These are phyloP conservation scores for Choiromyces venosus DNA, from an alignment of 495 filamentous ascomycete species.

Conservation along the genomic window DNA sequence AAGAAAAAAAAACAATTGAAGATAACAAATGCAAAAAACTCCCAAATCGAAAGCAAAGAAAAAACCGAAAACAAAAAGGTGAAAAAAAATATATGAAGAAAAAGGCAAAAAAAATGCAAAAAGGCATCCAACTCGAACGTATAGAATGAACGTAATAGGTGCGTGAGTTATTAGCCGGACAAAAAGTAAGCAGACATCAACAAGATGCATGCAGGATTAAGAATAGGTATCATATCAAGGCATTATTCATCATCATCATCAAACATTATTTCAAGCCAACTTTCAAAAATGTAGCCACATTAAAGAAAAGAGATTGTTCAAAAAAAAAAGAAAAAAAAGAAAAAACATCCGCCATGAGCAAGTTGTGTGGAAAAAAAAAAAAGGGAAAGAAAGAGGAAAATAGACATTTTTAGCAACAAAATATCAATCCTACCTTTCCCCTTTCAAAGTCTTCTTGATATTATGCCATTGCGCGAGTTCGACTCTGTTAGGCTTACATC, in stretches of 20 bases:
- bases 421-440: slow-evolving; percentile 18
- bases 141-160: background rate
- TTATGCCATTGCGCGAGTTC: slow-evolving; percentile 27
- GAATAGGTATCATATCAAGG: background rate
- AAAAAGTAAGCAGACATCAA: background rate
- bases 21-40: too few relatives aligned
- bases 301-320: background rate
- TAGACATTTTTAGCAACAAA: background rate
- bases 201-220: background rate
- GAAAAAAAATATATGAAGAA: background rate
- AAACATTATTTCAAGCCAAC: background rate
- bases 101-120: background rate
- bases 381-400: background rate
- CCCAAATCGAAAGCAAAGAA: too few relatives aligned
- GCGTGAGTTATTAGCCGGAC: background rate
- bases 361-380: background rate
- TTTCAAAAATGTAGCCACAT: background rate
- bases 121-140: background rate
- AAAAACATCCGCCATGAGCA: background rate
- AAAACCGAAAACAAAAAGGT: background rate
- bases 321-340: background rate
- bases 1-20: background rate
- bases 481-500: slow-evolving; percentile 23
- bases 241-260: background rate
- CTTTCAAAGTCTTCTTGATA: slow-evolving; percentile 28